Evolutionary conservation across 2,329 filamentous ascomycete genomes (phyloP).

Genomic region (Pseudogymnoascus sp.): DNA sequence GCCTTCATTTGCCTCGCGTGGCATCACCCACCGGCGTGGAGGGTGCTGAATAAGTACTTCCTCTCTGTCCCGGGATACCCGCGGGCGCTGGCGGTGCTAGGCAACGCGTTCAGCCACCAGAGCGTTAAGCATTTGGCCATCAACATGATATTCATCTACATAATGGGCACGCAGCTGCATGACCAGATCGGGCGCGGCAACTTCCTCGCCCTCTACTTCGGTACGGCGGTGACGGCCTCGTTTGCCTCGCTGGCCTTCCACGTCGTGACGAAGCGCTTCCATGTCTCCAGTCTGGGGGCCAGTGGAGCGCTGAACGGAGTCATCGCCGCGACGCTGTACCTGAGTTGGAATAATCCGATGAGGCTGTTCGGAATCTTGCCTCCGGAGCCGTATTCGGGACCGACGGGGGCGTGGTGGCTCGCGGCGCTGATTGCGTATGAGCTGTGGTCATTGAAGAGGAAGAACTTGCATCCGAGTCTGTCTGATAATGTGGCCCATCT

Average conservation of each 20-base stretch:
- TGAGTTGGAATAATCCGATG: slow-evolving; percentile 50
- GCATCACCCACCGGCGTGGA: slow-evolving; percentile 59
- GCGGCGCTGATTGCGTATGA: slow-evolving; percentile 45
- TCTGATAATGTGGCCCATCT: slow-evolving; percentile 34
- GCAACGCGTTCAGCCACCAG: slow-evolving; percentile 65
- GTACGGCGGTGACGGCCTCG: slow-evolving; percentile 51
- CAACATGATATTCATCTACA: slow-evolving; percentile 60
- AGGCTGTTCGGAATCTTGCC: slow-evolving; percentile 48
- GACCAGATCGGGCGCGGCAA: slow-evolving; percentile 62
- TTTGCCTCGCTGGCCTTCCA: slow-evolving; percentile 46
- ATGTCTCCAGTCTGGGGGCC: slow-evolving; percentile 53
- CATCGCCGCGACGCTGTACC: slow-evolving; percentile 54
- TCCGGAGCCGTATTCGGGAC: slow-evolving; percentile 43
- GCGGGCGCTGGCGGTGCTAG: slow-evolving; percentile 52
- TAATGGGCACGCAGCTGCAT: slow-evolving; percentile 61
- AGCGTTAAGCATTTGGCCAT: slow-evolving; percentile 49
- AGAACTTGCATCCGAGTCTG: slow-evolving; percentile 14
- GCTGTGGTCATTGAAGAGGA: slow-evolving; percentile 35
- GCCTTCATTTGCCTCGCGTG: slow-evolving; percentile 49
- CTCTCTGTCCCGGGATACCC: slow-evolving; percentile 59
- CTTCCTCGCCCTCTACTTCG: slow-evolving; percentile 62
- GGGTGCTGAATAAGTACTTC: slow-evolving; percentile 61
- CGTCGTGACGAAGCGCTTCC: slow-evolving; percentile 34
- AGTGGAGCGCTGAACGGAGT: slow-evolving; percentile 59
- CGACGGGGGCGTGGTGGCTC: slow-evolving; percentile 49